Evolutionary conservation across 129 eudicot genomes (phyloP), one percentile per base, ranked within the genome.

Genomic region (Chrysanthemum seticuspe): DNA sequence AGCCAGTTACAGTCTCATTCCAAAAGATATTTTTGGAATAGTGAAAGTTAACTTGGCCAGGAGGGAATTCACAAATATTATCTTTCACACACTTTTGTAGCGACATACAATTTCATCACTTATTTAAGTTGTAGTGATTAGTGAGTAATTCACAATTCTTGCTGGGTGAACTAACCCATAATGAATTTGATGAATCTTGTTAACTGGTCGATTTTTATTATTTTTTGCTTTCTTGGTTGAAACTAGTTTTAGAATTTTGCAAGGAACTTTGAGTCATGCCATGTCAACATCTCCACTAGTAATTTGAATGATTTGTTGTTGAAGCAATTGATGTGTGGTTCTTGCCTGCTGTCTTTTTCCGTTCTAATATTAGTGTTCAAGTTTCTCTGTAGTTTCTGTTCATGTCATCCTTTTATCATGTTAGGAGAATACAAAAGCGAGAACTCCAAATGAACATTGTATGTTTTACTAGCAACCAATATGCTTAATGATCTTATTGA

Each of bases 291-390:
- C 47, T 40, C 47, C 47, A 40, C 47, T 7, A 40, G 47, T 40
- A 40, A 40, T 40, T 40, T 40, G 47, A 40, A 40, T 40, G 47
- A 40, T 40, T 40, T 40, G 47, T 6, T 40, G 10, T 40, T 40
- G 47, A 40, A 48, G 55, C 40, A 3, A 60, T 29, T 68, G 15
- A 13, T 27, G 4, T 31, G 21, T 56, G 75, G 66, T 25, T 48
- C 31, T 73, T 73, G 48, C 55, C 69, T 25, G 12, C 62, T 73
- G 27, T 73, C 77, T 47, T 60, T 27, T 60, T 58, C 60, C 8
- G 21, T 62, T 51, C 18, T 59, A 36, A 6, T 58, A 36, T 7
- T 36, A 40, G 47, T 40, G 8, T 72, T 44, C 40, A 9, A 57
- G 23, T 72, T 25, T 11, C 58, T 72, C 13, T 74, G 55, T 65